These are phyloP conservation scores for Trichoderma pleuroti DNA, from an alignment of 2,329 filamentous ascomycete genomes.

Conservation along the genomic window DNA sequence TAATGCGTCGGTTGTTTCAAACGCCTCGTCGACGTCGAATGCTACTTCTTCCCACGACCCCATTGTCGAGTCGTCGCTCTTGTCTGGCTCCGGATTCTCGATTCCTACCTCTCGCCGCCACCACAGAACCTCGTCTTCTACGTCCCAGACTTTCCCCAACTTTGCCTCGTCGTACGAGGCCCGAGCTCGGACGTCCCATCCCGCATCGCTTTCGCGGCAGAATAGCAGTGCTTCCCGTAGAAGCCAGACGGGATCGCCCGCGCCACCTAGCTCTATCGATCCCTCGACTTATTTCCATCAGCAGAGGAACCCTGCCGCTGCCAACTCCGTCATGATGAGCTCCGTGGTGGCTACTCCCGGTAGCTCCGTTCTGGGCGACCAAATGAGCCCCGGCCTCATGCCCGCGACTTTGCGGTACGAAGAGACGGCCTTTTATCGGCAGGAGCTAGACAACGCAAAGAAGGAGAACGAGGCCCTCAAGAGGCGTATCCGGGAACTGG, in stretches of 20 bases:
- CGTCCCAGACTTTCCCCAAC: slow-evolving; percentile 49
- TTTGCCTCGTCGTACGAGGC: slow-evolving; percentile 37
- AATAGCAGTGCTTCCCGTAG: slow-evolving; percentile 54
- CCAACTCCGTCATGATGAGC: slow-evolving; percentile 34
- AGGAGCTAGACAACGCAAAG: slow-evolving; percentile 59
- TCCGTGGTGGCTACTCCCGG: slow-evolving; percentile 42
- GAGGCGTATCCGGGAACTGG: slow-evolving; percentile 59
- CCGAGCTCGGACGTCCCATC: slow-evolving; percentile 44
- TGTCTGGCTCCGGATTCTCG: slow-evolving; percentile 56
- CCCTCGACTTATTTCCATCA: slow-evolving; percentile 48
- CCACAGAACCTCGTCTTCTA: slow-evolving; percentile 56
- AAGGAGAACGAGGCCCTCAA: slow-evolving; percentile 62
- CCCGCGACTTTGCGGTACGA: slow-evolving; percentile 59
- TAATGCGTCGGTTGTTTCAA: slow-evolving; percentile 63
- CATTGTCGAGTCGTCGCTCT: slow-evolving; percentile 48
- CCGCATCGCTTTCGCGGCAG: slow-evolving; percentile 49
- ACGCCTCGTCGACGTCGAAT: slow-evolving; percentile 59
- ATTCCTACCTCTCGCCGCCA: slow-evolving; percentile 54
- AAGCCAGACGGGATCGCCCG: slow-evolving; percentile 49
- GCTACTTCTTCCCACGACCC: slow-evolving; percentile 49
- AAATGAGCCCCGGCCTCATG: slow-evolving; percentile 53
- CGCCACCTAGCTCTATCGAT: slow-evolving; percentile 42
- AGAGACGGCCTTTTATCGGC: slow-evolving; percentile 57
- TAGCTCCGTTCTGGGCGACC: slow-evolving; percentile 33
- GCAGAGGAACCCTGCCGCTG: slow-evolving; percentile 39